phyloP scores from a whole-genome alignment of 805 yeast genomes.

The Starmerella etchellsii region DNA sequence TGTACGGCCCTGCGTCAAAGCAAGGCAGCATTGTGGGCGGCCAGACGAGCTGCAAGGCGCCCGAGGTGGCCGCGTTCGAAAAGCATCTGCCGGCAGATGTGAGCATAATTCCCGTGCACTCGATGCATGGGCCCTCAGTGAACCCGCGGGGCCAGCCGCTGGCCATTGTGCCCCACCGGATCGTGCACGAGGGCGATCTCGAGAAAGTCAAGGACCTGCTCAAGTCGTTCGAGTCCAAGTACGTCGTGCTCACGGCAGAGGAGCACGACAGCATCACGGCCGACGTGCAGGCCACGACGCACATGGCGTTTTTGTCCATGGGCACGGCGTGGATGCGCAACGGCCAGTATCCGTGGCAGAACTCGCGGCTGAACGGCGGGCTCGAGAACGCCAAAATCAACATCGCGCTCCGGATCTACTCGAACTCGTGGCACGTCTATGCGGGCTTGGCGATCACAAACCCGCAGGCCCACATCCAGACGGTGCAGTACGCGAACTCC shows the following conservation, averaged over 20 bases:
- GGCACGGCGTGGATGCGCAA: conserved; percentile 86
- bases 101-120: conserved; percentile 76
- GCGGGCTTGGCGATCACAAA: conserved; percentile 95
- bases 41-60: conserved; percentile 88
- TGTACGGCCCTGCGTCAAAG: conserved; percentile 76
- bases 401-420: conserved; percentile 76
- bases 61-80: conserved; percentile 82
- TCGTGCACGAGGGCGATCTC: conserved; percentile 38
- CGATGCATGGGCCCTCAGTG: conserved; percentile 89
- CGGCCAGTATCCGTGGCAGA: conserved; percentile 81
- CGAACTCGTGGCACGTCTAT: conserved; percentile 96
- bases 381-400: conserved; percentile 92
- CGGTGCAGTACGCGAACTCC: conserved; percentile 76
- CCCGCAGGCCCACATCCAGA: conserved; percentile 86
- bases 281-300: conserved; percentile 97
- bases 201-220: conserved; percentile 50
- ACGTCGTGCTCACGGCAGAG: conserved; percentile 64
- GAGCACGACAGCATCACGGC: conserved; percentile 95
- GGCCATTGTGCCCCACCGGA: conserved; percentile 69
- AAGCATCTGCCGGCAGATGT: conserved; percentile 59
- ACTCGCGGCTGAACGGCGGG: conserved; percentile 79
- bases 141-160: conserved; percentile 84
- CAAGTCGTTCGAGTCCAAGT: conserved; percentile 62
- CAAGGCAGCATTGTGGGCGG: conserved; percentile 92
- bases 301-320: conserved; percentile 94